Evolutionary conservation across 805 yeast genomes (phyloP).

Genomic region (Huiozyma naganishii): DNA sequence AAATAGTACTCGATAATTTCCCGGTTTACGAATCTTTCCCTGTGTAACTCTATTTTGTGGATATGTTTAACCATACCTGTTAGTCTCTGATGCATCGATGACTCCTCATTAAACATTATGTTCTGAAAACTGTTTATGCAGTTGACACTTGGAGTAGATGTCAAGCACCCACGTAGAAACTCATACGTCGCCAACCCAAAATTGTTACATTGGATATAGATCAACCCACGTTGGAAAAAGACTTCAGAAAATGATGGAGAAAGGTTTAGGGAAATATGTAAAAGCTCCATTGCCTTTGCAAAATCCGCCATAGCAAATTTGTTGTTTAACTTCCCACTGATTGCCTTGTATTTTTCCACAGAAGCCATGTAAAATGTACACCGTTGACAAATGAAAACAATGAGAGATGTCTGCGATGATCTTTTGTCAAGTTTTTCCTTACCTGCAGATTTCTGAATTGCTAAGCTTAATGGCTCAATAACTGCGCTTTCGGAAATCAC

Average conservation of each 20-base stretch:
- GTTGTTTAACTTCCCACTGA: conserved; percentile 34
- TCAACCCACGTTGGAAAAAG: conserved; percentile 25
- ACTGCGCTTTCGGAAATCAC: conserved; percentile 7
- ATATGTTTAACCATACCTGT: conserved; percentile 9
- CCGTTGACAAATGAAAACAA: conserved; percentile 10
- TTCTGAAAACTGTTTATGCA: conserved; percentile 39
- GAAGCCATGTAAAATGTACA: conserved; percentile 43
- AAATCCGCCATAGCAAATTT: conserved; percentile 32
- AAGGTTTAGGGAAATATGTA: conserved; percentile 43
- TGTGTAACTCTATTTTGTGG: conserved; percentile 15
- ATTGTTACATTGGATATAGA: conserved; percentile 19
- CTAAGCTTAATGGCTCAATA: not conserved
- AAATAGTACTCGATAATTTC: conserved; percentile 26
- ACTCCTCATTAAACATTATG: conserved; percentile 28
- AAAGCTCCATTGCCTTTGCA: conserved; percentile 35
- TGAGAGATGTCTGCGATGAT: conserved; percentile 2
- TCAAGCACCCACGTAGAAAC: conserved; percentile 40
- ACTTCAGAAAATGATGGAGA: conserved; percentile 61
- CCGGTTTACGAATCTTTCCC: conserved; percentile 19
- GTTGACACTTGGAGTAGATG: conserved; percentile 39
- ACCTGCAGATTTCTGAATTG: not conserved
- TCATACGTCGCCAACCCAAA: conserved; percentile 17
- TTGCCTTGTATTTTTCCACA: conserved; percentile 44
- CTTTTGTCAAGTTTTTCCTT: not conserved
- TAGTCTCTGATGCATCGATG: conserved; percentile 19